Conservation (phyloP, 2,329 filamentous ascomycete species). For the Hypoxylon sp. region DNA sequence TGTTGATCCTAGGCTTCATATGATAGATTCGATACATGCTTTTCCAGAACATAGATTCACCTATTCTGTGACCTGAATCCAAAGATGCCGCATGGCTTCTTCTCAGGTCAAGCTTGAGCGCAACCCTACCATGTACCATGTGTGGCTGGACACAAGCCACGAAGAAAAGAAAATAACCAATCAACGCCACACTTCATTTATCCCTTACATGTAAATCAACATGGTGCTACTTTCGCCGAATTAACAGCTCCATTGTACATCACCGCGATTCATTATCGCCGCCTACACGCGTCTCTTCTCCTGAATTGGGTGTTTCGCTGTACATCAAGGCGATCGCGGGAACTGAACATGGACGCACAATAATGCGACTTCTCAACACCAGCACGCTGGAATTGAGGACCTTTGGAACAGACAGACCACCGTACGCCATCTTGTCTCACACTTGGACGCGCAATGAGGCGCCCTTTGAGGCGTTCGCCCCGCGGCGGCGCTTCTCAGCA, state of each 20-base stretch:
- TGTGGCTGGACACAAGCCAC: not conserved
- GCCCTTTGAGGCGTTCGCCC: not conserved
- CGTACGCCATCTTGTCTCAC: not conserved
- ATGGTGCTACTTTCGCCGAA: not conserved
- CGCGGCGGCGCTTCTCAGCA: not conserved
- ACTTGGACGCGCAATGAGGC: not conserved
- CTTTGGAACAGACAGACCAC: not conserved
- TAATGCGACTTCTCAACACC: constrained; percentile 8
- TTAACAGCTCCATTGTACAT: not conserved
- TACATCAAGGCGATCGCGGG: not conserved
- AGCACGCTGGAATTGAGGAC: constrained; percentile 10
- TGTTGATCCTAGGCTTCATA: not conserved
- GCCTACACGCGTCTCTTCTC: not conserved
- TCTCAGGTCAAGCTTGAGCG: not conserved
- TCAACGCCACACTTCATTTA: not conserved
- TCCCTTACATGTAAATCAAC: not conserved
- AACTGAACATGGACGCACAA: not conserved
- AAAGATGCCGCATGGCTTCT: not conserved
- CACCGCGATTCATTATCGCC: not conserved
- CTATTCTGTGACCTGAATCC: not conserved
- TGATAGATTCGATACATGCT: not conserved
- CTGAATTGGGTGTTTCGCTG: not conserved
- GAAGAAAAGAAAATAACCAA: not conserved
- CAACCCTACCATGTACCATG: too few species aligned
- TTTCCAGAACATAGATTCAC: not conserved